Evolutionary conservation across 2,329 filamentous ascomycete genomes (phyloP), one percentile per base, ranked within the genome.

Genomic region (Apiospora malaysiana): DNA sequence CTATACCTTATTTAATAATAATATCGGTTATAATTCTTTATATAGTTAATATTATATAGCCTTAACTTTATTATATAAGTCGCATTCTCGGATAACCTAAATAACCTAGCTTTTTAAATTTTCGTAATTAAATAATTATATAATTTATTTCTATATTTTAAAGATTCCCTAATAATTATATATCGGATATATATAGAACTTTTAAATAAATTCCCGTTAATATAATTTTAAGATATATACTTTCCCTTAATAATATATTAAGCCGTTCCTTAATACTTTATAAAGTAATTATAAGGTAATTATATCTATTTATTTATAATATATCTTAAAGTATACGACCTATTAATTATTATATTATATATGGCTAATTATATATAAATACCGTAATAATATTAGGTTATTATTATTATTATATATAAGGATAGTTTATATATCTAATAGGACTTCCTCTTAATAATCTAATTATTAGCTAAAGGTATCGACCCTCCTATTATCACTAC

Each of bases 1-100:
- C 4, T 66, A 66, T 12, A n/a, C 32, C 51, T 51, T 49, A 40
- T 71, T 43, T 37, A 69, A 6, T 40, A 69, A 14, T 40, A 27
- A 12, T 51, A 65, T 45, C 0, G 23, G 5, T 46, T 66, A 42
- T 16, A 66, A 25, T 66, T 66, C 32, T 40, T 40, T 51, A 51
- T 66, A 71, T 27, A 68, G 25, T 43, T 56, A 40, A 66, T 68
- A 51, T 40, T 40, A 10, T 66, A 63, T 21, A 14, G 25, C 37
- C 8, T 71, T 71, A 47, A 18, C 23, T 43, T 71, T 68, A 47
- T 63, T 42, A 51, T 65, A 68, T 0, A 71, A 12, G 18, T 66
- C n/a, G 18, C 43, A 68, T 18, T 37, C 51, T n/a, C 45, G 37
- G 32, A 71, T 49, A 21, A 37, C 63, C 37, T 66, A 18, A 4